Percentiles rank a stretch among this genome's conserved stretches.
Conservation (phyloP, 2,329 filamentous ascomycete species). For the Colletotrichum kahawae region DNA sequence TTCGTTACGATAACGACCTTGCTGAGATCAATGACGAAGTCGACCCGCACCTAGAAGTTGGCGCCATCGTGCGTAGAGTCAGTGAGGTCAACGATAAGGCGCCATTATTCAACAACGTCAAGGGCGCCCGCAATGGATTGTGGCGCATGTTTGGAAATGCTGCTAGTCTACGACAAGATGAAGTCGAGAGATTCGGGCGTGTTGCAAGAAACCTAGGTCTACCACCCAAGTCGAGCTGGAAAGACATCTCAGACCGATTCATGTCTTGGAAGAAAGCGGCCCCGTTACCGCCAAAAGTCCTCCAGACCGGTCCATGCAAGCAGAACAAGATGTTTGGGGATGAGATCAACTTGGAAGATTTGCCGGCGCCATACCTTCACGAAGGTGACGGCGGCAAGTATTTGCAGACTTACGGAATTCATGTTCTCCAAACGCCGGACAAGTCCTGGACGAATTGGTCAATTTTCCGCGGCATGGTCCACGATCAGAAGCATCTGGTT, state of each 20-base stretch:
- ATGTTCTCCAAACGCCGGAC: conserved; percentile 49
- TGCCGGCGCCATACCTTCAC: conserved; percentile 49
- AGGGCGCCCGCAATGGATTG: conserved; percentile 47
- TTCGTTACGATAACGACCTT: conserved; percentile 46
- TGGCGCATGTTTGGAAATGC: conserved; percentile 52
- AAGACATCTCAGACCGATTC: conserved; percentile 38
- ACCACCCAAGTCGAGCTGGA: conserved; percentile 38
- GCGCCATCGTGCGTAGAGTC: conserved; percentile 49
- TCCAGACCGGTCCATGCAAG: conserved; percentile 43
- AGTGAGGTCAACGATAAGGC: conserved; percentile 51
- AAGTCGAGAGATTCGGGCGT: conserved; percentile 40
- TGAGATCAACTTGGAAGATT: conserved; percentile 45
- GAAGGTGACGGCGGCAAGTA: conserved; percentile 53
- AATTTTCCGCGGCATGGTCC: conserved; percentile 50
- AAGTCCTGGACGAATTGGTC: conserved; percentile 53
- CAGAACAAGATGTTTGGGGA: conserved; percentile 40
- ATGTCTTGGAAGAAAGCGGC: conserved; percentile 34
- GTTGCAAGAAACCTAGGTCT: conserved; percentile 46
- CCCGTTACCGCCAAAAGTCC: conserved; percentile 28
- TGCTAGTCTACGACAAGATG: conserved; percentile 37
- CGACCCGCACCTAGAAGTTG: conserved; percentile 49
- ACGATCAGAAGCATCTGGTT: conserved; percentile 43
- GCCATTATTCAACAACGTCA: conserved; percentile 57
- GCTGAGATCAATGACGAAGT: conserved; percentile 47
- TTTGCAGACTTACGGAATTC: conserved; percentile 54